phyloP scores from a whole-genome alignment of 139 green algal species.

The Chlamydomonas sp. region DNA sequence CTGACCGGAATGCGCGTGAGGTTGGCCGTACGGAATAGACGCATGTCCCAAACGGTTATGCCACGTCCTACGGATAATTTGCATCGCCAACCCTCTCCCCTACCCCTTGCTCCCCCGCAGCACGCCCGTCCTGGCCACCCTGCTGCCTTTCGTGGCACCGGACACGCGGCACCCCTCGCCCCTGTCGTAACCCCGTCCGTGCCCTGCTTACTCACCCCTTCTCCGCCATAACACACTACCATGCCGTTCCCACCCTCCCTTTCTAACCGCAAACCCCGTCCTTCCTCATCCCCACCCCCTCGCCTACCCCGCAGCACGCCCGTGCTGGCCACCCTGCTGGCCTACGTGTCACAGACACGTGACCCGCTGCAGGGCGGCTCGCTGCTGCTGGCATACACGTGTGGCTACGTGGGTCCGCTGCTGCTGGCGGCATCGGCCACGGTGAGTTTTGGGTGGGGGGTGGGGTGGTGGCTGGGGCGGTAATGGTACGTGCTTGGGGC shows the following conservation, averaged over 20 bases:
- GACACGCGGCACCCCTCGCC: no score
- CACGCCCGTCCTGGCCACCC: slow-evolving; percentile 94
- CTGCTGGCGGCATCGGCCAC: slow-evolving; percentile 85
- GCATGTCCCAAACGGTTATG: no score
- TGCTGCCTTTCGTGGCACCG: slow-evolving; percentile 90
- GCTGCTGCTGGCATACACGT: slow-evolving; percentile 89
- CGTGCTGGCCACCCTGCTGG: slow-evolving; percentile 94
- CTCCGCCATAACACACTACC: no score
- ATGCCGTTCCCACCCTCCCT: background rate
- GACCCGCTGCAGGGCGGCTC: slow-evolving; percentile 67
- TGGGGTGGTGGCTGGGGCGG: no score
- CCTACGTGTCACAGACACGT: slow-evolving; percentile 82
- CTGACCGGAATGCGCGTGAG: no score
- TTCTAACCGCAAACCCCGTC: background rate
- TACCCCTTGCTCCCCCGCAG: slow-evolving; percentile 68
- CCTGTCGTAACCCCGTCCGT: no score
- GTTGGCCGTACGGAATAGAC: no score
- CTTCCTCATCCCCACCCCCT: background rate
- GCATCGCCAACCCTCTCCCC: no score
- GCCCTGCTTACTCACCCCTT: no score
- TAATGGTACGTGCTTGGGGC: no score
- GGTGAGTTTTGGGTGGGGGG: slow-evolving; percentile 30
- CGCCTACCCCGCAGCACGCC: slow-evolving; percentile 90
- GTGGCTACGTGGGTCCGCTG: slow-evolving; percentile 89
- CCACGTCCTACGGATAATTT: no score